These are phyloP conservation scores for Cyanodermella asteris DNA, from an alignment of 2,329 filamentous ascomycete genomes.

Conservation along the genomic window DNA sequence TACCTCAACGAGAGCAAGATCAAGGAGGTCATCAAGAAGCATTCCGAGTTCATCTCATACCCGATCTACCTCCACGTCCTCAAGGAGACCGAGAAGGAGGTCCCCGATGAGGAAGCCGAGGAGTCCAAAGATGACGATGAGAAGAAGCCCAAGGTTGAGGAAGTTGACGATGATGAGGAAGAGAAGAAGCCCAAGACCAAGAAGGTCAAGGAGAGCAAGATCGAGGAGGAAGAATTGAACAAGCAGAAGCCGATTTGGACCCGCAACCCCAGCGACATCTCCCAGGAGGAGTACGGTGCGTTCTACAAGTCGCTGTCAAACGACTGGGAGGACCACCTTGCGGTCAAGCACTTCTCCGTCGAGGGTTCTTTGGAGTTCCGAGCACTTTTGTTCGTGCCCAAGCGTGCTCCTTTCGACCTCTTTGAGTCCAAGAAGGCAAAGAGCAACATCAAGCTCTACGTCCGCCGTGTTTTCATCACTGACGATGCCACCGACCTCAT, in stretches of 20 bases:
- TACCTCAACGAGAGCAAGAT: conserved; percentile 98
- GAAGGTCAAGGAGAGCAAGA: conserved; percentile 96
- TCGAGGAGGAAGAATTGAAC: conserved; percentile 99
- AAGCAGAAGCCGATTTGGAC: conserved; percentile 99
- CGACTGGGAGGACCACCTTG: conserved; percentile 99
- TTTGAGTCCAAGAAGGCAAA: conserved; percentile 99
- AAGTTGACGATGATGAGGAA: conserved; percentile 65
- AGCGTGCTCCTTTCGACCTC: conserved; percentile 97
- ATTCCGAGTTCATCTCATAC: conserved; percentile 99
- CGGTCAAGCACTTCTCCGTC: conserved; percentile 99
- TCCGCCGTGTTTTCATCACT: conserved; percentile 99
- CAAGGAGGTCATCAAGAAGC: conserved; percentile 99
- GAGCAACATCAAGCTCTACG: conserved; percentile 99
- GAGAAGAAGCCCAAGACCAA: conserved; percentile 96
- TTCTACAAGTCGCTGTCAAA: conserved; percentile 99
- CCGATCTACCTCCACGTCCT: conserved; percentile 99
- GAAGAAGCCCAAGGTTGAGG: conserved; percentile 91
- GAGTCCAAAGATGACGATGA: conserved; percentile 47
- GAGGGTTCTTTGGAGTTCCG: conserved; percentile 99
- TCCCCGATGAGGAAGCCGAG: conserved; percentile 85
- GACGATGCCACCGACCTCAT: conserved; percentile 98
- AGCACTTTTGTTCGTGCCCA: conserved; percentile 96
- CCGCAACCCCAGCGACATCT: conserved; percentile 89
- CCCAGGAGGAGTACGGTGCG: conserved; percentile 83
- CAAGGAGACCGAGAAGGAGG: conserved; percentile 98